Conservation (phyloP, 352 stramenopile genomes). For the Phytophthora parvispora region DNA sequence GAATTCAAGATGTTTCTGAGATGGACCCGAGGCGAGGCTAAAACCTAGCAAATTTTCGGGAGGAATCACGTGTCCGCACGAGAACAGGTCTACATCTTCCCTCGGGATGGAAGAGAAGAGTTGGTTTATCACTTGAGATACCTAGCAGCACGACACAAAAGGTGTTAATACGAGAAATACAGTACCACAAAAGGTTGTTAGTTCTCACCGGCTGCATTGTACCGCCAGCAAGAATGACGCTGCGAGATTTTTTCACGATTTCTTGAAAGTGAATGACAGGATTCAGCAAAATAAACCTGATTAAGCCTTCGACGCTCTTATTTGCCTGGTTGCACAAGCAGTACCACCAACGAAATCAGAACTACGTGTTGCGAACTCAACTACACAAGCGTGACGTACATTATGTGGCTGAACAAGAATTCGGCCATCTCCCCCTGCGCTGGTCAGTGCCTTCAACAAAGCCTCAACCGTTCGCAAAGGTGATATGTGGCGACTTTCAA, state of each 20-base stretch:
- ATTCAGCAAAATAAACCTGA: conserved; percentile 98
- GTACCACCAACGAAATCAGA: conserved; percentile 20
- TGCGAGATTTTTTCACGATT: conserved; percentile 95
- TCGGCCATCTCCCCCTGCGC: conserved; percentile 68
- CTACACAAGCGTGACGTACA: conserved; percentile 36
- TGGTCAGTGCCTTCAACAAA: conserved; percentile 84
- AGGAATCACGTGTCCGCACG: conserved; percentile 99
- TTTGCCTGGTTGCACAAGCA: conserved; percentile 35
- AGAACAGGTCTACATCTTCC: conserved; percentile 95
- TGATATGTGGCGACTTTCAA: conserved; percentile 85
- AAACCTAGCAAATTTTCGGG: conserved; percentile 91
- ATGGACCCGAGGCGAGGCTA: conserved; percentile 83
- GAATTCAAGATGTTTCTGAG: conserved; percentile 95
- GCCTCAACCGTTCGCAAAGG: conserved; percentile 82
- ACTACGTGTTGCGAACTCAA: not conserved
- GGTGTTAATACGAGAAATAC: not conserved
- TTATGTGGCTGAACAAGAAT: conserved; percentile 76
- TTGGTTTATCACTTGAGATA: conserved; percentile 95
- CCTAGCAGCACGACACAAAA: conserved; percentile 34
- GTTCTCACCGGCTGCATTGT: conserved; percentile 96
- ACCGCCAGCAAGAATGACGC: conserved; percentile 98
- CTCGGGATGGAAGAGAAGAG: conserved; percentile 91
- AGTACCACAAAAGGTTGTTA: not conserved
- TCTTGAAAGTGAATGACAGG: conserved; percentile 95
- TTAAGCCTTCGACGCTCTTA: conserved; percentile 59